Percentiles rank a stretch among this genome's conserved stretches.
Conservation (phyloP, 768 basidiomycete genomes). For the Serpula lacrymans region DNA sequence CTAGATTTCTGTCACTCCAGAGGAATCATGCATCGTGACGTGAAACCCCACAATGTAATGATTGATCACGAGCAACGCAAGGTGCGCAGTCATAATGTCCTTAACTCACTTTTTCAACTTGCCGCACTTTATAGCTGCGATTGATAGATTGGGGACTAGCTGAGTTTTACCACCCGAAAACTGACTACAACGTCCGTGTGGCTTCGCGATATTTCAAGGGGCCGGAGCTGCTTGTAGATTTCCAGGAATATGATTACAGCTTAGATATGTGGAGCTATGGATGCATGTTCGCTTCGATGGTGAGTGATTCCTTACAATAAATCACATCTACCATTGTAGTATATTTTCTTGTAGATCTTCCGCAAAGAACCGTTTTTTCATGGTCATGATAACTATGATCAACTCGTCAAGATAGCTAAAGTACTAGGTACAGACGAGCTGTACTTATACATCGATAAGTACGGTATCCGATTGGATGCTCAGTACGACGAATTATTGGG, state of each 20-base stretch:
- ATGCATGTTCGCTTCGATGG: constrained; percentile 99
- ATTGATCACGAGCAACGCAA: constrained; percentile 97
- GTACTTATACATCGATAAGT: constrained; percentile 90
- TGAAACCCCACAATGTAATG: constrained; percentile 99
- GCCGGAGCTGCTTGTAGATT: constrained; percentile 93
- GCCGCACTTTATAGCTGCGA: constrained; percentile 70
- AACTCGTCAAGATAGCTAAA: constrained; percentile 96
- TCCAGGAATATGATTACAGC: constrained; percentile 98
- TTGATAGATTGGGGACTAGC: constrained; percentile 99
- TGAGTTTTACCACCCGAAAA: constrained; percentile 97
- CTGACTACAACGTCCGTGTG: constrained; percentile 97
- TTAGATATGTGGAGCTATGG: constrained; percentile 99
- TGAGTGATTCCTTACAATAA: constrained; percentile 31
- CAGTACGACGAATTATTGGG: constrained; percentile 94
- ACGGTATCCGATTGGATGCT: constrained; percentile 92
- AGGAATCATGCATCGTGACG: constrained; percentile 98
- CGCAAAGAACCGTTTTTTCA: constrained; percentile 99
- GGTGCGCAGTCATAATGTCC: constrained; percentile 43
- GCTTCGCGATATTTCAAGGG: constrained; percentile 98
- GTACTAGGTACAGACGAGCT: constrained; percentile 96
- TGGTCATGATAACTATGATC: constrained; percentile 98
- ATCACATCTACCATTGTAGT: neutral
- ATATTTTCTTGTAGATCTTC: constrained; percentile 70
- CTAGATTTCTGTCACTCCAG: constrained; percentile 98
- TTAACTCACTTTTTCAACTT: no score